Evolutionary conservation across 768 basidiomycete species (phyloP).

Genomic region (Cystobasidiopsis lactophilus): DNA sequence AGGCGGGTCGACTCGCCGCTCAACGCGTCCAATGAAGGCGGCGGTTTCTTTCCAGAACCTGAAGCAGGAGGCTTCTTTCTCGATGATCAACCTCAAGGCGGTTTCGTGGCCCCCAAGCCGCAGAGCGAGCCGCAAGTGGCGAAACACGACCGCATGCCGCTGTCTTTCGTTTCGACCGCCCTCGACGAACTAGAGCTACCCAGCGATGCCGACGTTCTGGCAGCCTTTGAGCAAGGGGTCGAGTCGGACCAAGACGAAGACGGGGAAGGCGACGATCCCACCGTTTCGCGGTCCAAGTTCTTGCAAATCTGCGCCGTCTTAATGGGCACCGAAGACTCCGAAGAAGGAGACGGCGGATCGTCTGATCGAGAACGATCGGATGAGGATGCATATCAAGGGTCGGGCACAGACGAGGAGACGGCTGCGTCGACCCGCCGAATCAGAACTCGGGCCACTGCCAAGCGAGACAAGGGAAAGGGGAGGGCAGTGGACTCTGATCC

Average conservation of each 20-base stretch:
- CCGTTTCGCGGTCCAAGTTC: neutral
- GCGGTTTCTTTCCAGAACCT: slow-evolving; percentile 2
- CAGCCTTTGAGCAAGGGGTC: neutral
- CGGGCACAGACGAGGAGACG: neutral
- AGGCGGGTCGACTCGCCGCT: too few species aligned
- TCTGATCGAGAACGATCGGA: neutral
- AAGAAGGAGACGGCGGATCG: neutral
- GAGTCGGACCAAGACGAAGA: slow-evolving; percentile 6
- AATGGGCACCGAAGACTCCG: neutral
- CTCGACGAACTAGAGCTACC: neutral
- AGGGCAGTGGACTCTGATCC: neutral
- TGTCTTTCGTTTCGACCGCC: neutral
- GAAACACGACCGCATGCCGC: neutral
- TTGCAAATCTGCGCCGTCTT: neutral
- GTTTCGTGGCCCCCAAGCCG: neutral
- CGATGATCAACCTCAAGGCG: slow-evolving; percentile 1
- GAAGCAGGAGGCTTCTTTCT: slow-evolving; percentile 7
- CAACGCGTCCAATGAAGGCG: too few species aligned
- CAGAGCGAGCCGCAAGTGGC: neutral
- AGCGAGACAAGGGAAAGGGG: neutral
- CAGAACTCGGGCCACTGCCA: neutral
- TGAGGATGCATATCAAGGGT: slow-evolving; percentile 5
- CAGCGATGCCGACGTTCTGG: neutral
- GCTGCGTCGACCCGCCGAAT: neutral
- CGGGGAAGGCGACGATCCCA: neutral